Evolutionary conservation across 129 eudicot genomes (phyloP).

Genomic region (Centaurea solstitialis): DNA sequence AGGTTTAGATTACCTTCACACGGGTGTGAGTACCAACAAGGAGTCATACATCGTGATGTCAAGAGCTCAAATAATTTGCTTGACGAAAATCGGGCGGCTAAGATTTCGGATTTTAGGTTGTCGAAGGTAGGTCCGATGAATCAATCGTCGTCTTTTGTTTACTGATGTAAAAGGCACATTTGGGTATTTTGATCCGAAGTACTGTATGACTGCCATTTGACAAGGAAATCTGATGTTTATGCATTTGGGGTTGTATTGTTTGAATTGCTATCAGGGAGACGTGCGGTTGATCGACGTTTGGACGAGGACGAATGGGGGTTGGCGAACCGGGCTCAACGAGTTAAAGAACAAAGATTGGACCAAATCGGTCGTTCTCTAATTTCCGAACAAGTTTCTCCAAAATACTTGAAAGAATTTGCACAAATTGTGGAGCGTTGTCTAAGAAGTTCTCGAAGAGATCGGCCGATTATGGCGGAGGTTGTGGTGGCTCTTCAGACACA

Average conservation of each 20-base stretch:
- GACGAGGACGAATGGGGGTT: not conserved
- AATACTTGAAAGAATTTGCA: slow-evolving; percentile 14
- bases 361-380: not conserved
- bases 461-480: slow-evolving; percentile 23
- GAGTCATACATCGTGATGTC: too few relatives aligned
- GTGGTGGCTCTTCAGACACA: slow-evolving; percentile 17
- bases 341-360: not conserved
- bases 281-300: not conserved
- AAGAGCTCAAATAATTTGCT: slow-evolving; percentile 2
- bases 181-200: not conserved
- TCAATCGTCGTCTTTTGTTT: too few relatives aligned
- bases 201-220: not conserved
- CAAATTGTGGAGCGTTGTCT: slow-evolving; percentile 8
- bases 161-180: not conserved
- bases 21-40: slow-evolving; percentile 3
- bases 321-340: not conserved
- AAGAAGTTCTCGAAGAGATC: not conserved
- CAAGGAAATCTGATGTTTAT: slow-evolving; percentile 13
- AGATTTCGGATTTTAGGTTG: too few relatives aligned
- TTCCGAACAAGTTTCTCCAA: not conserved
- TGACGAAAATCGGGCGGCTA: not conserved
- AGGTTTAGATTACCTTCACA: slow-evolving; percentile 30
- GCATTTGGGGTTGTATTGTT: slow-evolving; percentile 19
- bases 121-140: too few relatives aligned
- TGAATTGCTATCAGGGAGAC: slow-evolving; percentile 20